phyloP scores from a whole-genome alignment of 108 stramenopile genomes.

The Nannochloropsis gaditana region DNA sequence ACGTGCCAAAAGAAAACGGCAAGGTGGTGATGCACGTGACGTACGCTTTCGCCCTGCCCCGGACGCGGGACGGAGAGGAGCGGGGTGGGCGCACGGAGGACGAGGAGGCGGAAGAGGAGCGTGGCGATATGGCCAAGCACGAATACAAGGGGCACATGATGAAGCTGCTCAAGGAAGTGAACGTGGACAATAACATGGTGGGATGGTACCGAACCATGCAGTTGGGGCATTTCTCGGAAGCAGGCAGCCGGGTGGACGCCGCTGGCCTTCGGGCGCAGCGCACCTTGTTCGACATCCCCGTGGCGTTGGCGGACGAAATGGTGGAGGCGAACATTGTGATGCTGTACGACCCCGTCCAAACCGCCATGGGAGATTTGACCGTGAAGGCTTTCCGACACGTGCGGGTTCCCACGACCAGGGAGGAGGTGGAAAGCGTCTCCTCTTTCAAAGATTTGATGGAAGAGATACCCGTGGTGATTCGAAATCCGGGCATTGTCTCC shows the following conservation, averaged over 20 bases:
- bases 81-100: constrained; percentile 31
- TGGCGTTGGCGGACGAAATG: constrained; percentile 68
- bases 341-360: constrained; percentile 92
- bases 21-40: constrained; percentile 72
- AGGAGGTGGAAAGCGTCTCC: constrained; percentile 63
- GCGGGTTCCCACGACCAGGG: constrained; percentile 37
- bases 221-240: constrained; percentile 86
- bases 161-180: constrained; percentile 93
- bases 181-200: constrained; percentile 95
- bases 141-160: constrained; percentile 95
- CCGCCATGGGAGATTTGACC: constrained; percentile 72
- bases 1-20: constrained; percentile 54
- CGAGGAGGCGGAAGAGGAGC: constrained; percentile 60
- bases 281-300: not conserved
- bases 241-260: constrained; percentile 3
- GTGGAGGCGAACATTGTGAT: constrained; percentile 87
- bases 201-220: constrained; percentile 99
- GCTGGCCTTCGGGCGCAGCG: not conserved
- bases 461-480: constrained; percentile 78
- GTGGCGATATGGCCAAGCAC: constrained; percentile 64
- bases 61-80: constrained; percentile 51
- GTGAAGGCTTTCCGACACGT: constrained; percentile 85
- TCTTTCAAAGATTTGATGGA: constrained; percentile 78
- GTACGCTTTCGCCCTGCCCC: constrained; percentile 79
- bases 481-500: constrained; percentile 72